Evolutionary conservation across 1,139 yeast species (phyloP).

Genomic region (Keqinozyma sinolaborantium): DNA sequence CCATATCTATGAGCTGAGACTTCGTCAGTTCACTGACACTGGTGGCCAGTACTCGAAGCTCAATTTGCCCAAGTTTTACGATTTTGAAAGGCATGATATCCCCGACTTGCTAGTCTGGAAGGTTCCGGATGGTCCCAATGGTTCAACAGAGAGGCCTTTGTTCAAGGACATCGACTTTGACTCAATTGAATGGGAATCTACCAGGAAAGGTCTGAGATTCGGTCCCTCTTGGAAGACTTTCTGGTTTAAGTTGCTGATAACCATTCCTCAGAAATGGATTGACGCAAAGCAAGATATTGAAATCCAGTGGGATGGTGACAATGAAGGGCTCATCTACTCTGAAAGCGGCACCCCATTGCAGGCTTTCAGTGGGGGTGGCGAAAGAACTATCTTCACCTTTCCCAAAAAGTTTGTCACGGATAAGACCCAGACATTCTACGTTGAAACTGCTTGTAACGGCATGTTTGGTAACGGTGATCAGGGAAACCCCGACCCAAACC

Average conservation of each 20-base stretch:
- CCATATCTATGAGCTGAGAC: slow-evolving; percentile 69
- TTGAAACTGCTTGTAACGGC: slow-evolving; percentile 92
- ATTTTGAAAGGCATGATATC: slow-evolving; percentile 50
- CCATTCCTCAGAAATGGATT: slow-evolving; percentile 61
- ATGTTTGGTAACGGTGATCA: slow-evolving; percentile 83
- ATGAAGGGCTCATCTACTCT: slow-evolving; percentile 80
- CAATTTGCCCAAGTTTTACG: slow-evolving; percentile 83
- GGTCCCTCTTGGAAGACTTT: slow-evolving; percentile 98
- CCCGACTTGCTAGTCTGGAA: slow-evolving; percentile 52
- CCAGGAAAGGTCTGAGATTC: slow-evolving; percentile 70
- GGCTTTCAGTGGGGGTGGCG: slow-evolving; percentile 86
- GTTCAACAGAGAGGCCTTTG: slow-evolving; percentile 62
- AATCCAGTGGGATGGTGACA: slow-evolving; percentile 83
- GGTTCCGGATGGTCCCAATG: slow-evolving; percentile 54
- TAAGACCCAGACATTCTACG: slow-evolving; percentile 51
- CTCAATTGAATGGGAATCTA: slow-evolving; percentile 49
- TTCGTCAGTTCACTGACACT: slow-evolving; percentile 73
- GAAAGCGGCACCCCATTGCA: slow-evolving; percentile 66
- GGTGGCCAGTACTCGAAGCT: slow-evolving; percentile 69
- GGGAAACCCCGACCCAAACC: slow-evolving; percentile 59
- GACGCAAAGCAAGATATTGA: slow-evolving; percentile 48
- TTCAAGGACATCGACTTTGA: slow-evolving; percentile 58
- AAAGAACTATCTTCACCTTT: slow-evolving; percentile 69
- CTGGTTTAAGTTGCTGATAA: slow-evolving; percentile 75
- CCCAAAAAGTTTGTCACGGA: slow-evolving; percentile 50